phyloP scores from a whole-genome alignment of 345 rosid species.

The Xanthoceras sorbifolium region DNA sequence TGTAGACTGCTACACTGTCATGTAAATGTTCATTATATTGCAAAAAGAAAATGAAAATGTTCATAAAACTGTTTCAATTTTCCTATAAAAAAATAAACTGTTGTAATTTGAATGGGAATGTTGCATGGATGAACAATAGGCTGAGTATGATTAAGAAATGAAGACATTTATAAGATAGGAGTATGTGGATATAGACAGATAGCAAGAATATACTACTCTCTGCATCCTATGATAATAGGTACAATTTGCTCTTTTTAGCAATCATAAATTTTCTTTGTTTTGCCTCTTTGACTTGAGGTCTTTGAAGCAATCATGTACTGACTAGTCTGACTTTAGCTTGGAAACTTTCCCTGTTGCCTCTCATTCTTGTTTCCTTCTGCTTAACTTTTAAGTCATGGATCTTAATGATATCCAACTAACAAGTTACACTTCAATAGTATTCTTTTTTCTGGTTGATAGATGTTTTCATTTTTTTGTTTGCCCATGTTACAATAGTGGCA shows the following conservation, averaged over 20 bases:
- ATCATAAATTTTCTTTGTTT: not conserved
- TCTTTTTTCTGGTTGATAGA: constrained; percentile 3
- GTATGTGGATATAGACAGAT: not conserved
- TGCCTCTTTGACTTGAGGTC: not conserved
- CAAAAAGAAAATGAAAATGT: too few species aligned
- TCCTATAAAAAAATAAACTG: too few species aligned
- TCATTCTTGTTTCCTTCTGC: not conserved
- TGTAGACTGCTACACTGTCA: too few species aligned
- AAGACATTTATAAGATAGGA: not conserved
- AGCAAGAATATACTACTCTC: not conserved
- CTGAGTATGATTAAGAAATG: not conserved
- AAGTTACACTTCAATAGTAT: not conserved
- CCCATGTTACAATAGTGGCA: not conserved
- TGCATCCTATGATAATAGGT: not conserved
- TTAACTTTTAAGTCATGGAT: not conserved
- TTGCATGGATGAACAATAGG: not conserved
- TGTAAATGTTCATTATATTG: not conserved
- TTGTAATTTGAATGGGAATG: not conserved
- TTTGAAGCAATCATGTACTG: not conserved
- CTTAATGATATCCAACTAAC: not conserved
- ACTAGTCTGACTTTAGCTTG: constrained; percentile 8
- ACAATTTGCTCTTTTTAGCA: not conserved
- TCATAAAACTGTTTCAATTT: too few species aligned
- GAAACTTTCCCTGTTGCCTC: constrained; percentile 13
- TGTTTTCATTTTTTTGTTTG: not conserved